phyloP scores from a whole-genome alignment of 805 yeast genomes.

The Sugiyamaella lignohabitans region DNA sequence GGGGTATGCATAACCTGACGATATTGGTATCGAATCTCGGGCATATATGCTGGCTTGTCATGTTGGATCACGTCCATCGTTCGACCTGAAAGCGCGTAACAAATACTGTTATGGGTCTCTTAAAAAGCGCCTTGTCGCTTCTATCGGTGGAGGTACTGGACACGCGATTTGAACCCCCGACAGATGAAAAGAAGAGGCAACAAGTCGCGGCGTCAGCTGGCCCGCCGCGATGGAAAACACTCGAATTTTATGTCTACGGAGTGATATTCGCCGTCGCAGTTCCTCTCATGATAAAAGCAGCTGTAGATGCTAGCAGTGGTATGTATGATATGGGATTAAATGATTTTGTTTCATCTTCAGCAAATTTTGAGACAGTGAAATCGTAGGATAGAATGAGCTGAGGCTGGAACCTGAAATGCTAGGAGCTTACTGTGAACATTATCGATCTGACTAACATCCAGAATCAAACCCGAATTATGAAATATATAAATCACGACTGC shows the following conservation, averaged over 20 bases:
- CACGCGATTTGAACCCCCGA: conserved; percentile 35
- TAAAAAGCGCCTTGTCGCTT: conserved; percentile 10
- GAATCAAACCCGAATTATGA: conserved; percentile 59
- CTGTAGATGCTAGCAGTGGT: conserved; percentile 65
- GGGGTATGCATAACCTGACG: too few relatives aligned
- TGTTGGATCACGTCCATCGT: too few relatives aligned
- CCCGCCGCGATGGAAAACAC: conserved; percentile 62
- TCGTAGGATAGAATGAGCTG: conserved; percentile 30
- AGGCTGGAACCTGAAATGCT: too few relatives aligned
- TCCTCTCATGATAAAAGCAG: conserved; percentile 77
- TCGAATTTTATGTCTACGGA: conserved; percentile 67
- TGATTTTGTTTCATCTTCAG: conserved; percentile 2
- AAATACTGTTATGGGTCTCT: background rate
- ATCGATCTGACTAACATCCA: conserved; percentile 28
- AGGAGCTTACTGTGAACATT: too few relatives aligned
- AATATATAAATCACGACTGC: conserved; percentile 51
- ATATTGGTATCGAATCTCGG: too few relatives aligned
- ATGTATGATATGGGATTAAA: conserved; percentile 7
- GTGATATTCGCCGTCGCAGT: conserved; percentile 59
- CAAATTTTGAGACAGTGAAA: background rate
- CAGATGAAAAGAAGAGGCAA: conserved; percentile 28
- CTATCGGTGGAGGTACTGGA: conserved; percentile 40
- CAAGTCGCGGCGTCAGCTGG: conserved; percentile 25
- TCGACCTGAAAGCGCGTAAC: too few relatives aligned
- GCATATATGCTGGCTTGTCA: too few relatives aligned